These are phyloP conservation scores for Diphasiastrum complanatum DNA, from an alignment of 83 land plant genomes.

Conservation along the genomic window DNA sequence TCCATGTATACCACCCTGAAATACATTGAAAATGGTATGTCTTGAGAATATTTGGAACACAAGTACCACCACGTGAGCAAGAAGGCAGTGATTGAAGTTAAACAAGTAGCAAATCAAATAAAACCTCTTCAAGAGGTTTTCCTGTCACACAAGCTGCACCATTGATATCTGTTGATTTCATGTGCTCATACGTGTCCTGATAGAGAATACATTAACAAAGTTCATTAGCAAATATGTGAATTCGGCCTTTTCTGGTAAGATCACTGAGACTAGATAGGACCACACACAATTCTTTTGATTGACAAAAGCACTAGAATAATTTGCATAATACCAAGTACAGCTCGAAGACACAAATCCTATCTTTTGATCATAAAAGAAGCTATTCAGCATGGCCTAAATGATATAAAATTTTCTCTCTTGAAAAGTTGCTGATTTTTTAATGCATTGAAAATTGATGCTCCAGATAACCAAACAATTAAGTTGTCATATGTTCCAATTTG, in stretches of 20 bases:
- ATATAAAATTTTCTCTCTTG: no score
- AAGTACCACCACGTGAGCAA: not conserved
- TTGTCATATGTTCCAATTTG: not conserved
- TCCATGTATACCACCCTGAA: conserved; percentile 35
- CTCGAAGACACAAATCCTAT: no score
- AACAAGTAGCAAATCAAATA: not conserved
- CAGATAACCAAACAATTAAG: not conserved
- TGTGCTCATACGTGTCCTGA: conserved; percentile 39
- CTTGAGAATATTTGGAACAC: no score
- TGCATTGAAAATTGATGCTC: not conserved
- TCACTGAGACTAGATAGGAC: not conserved
- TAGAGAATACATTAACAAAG: not conserved
- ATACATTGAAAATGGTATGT: not conserved
- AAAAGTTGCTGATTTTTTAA: not conserved
- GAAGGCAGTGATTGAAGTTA: not conserved
- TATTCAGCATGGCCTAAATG: no score
- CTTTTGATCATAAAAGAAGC: no score
- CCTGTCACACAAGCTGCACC: conserved; percentile 41
- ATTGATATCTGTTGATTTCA: conserved; percentile 33
- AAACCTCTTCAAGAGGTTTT: conserved; percentile 38
- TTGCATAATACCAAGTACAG: not conserved
- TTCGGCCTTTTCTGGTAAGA: not conserved
- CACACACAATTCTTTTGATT: not conserved
- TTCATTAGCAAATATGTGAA: not conserved
- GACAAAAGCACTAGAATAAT: not conserved